Conservation (phyloP, 1,284 basidiomycete genomes). For the Melampsora americana region DNA sequence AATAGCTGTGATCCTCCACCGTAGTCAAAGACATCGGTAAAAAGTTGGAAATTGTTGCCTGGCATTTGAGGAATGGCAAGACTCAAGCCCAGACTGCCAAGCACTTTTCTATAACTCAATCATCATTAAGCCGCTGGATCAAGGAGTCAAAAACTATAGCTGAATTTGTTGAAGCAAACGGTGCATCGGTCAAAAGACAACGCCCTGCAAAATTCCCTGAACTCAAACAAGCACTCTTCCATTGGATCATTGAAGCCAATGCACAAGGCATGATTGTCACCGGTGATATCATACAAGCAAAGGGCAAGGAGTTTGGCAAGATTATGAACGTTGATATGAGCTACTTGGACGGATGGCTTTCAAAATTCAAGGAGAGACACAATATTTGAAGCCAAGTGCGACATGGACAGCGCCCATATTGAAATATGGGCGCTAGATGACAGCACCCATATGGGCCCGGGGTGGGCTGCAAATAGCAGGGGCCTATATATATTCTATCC, state of each 20-base stretch:
- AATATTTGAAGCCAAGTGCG: background rate
- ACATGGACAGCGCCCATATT: too few relatives aligned
- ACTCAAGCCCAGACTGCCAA: background rate
- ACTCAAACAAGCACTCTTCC: conserved; percentile 52
- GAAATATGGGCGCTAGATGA: too few relatives aligned
- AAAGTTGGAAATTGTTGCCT: too few relatives aligned
- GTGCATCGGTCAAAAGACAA: background rate
- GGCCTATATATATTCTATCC: too few relatives aligned
- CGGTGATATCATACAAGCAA: conserved; percentile 52
- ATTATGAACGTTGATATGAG: conserved; percentile 46
- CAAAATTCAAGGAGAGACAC: background rate
- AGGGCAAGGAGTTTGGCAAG: conserved; percentile 16
- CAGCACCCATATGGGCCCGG: too few relatives aligned
- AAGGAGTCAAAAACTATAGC: background rate
- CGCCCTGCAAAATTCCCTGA: conserved; percentile 47
- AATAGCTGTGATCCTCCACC: too few relatives aligned
- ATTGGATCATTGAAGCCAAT: conserved; percentile 54
- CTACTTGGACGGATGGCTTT: background rate
- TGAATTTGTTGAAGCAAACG: background rate
- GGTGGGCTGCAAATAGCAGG: too few relatives aligned
- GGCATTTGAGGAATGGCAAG: background rate
- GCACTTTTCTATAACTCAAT: background rate
- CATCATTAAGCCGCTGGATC: background rate
- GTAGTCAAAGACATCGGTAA: too few relatives aligned
- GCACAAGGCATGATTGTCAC: conserved; percentile 49